phyloP scores from a whole-genome alignment of 208 protist species.

The Polymyxa betae region DNA sequence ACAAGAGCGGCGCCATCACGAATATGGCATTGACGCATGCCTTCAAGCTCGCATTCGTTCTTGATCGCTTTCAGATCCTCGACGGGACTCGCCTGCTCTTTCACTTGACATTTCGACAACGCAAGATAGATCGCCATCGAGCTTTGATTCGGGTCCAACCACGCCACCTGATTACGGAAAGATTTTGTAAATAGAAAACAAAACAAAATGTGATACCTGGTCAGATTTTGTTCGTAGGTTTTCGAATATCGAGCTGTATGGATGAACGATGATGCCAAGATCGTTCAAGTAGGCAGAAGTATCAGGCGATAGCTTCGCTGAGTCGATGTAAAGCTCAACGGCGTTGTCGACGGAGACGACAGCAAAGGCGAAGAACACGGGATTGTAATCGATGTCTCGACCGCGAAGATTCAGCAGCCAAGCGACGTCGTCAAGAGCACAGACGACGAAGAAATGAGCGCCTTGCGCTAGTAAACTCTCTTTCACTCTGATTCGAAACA shows the following conservation, averaged over 20 bases:
- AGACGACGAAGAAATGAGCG: constrained; percentile 52
- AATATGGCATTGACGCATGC: constrained; percentile 60
- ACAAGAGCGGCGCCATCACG: constrained; percentile 57
- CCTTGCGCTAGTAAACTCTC: neutral
- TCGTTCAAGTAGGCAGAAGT: neutral
- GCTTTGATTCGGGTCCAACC: neutral
- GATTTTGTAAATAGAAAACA: no score
- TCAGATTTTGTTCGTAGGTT: neutral
- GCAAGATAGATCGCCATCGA: neutral
- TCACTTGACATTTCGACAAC: neutral
- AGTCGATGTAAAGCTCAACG: constrained; percentile 41
- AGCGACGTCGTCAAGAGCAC: constrained; percentile 65
- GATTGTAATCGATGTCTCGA: constrained; percentile 65
- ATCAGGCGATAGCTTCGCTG: neutral
- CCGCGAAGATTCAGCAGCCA: constrained; percentile 71
- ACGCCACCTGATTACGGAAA: no score
- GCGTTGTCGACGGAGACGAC: constrained; percentile 46
- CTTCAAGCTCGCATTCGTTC: constrained; percentile 44
- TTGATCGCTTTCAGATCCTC: constrained; percentile 49
- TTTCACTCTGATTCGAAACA: neutral
- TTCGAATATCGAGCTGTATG: neutral
- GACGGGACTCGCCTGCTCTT: neutral
- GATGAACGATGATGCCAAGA: constrained; percentile 3
- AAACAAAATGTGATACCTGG: no score
- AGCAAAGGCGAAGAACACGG: constrained; percentile 55